Base-by-base conservation (phyloP, 495 filamentous ascomycete species). In the Viridothelium virens region DNA sequence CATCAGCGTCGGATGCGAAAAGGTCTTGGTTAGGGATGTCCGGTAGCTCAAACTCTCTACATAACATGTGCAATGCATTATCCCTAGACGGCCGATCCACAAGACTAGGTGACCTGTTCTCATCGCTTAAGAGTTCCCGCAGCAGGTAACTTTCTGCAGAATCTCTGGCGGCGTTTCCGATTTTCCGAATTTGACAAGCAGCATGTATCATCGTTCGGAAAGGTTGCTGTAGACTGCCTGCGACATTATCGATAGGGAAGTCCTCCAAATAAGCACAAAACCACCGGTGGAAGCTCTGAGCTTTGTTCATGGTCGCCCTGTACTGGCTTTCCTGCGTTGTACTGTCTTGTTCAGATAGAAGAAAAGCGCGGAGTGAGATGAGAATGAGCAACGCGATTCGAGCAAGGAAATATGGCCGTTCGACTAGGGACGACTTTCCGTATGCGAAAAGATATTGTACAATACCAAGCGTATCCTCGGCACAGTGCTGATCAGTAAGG, bases 391-490 rank as follows among this genome's bases (percentile, higher is more conserved):
- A 79, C 10, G 87, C 83, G 65, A 89, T 87, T 0, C 91, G 92
- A 48, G 87, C 85, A 61, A 94, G 80, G 71, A 97, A 96, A 1
- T 86, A 84, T 6, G 90, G 89, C 0, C 80, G 78, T 38, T 83
- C 76, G 10, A 70, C 74, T 36, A 97, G 77, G 72, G 94, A 87
- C 31, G 77, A 65, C 18, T 79, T 81, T 6, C 95, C 92, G 56
- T 82, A 78, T 5, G 84, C 80, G 9, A 97, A 75, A 2, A 99
- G 81, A 72, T 96, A 97, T 78, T 91, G 91, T 50, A 90, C 82
- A 39, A 99, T 83, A 0, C 91, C 93, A 39, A 97, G 77, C 4
- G 90, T 86, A 78, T 99, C 94, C 69, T 96, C 90, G n/a, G 92
- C 89, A 74, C 92, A 97, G 71, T 92, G 85, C 2, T 85, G 77